phyloP scores from a whole-genome alignment of 2,329 filamentous ascomycete genomes.

The Aspergillus tanneri region DNA sequence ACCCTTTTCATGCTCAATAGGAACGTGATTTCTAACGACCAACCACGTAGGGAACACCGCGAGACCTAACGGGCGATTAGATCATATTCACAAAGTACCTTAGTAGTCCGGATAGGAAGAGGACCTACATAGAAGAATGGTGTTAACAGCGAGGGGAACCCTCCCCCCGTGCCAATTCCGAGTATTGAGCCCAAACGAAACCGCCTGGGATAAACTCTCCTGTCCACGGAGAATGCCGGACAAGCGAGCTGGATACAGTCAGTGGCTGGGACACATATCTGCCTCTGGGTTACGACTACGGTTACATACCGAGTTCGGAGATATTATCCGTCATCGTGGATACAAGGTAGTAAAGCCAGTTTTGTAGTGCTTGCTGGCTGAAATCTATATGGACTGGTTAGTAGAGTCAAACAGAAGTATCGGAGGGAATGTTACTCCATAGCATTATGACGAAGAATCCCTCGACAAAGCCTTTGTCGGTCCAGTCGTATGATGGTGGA shows the following conservation, averaged over 20 bases:
- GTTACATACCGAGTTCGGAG: slow-evolving; percentile 43
- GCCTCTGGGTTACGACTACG: background rate
- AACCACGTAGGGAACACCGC: slow-evolving; percentile 30
- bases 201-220: slow-evolving; percentile 47
- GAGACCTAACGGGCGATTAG: too few relatives aligned
- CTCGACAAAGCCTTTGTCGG: slow-evolving; percentile 45
- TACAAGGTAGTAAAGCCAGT: slow-evolving; percentile 58
- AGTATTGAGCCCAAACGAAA: slow-evolving; percentile 47
- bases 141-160: slow-evolving; percentile 45
- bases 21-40: slow-evolving; percentile 22
- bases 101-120: background rate
- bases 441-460: slow-evolving; percentile 52
- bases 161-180: slow-evolving; percentile 44
- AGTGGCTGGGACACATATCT: slow-evolving; percentile 5
- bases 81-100: too few relatives aligned
- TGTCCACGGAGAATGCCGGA: slow-evolving; percentile 47
- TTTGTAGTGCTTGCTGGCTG: slow-evolving; percentile 54
- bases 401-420: background rate
- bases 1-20: slow-evolving; percentile 20
- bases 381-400: slow-evolving; percentile 33
- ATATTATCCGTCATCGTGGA: slow-evolving; percentile 58
- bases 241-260: slow-evolving; percentile 31
- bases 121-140: slow-evolving; percentile 31
- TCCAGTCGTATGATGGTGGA: slow-evolving; percentile 44
- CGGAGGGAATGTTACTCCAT: slow-evolving; percentile 36